Evolutionary conservation across 495 filamentous ascomycete species (phyloP), one percentile per base, ranked within the genome.

Genomic region (Cenococcum geophilum): DNA sequence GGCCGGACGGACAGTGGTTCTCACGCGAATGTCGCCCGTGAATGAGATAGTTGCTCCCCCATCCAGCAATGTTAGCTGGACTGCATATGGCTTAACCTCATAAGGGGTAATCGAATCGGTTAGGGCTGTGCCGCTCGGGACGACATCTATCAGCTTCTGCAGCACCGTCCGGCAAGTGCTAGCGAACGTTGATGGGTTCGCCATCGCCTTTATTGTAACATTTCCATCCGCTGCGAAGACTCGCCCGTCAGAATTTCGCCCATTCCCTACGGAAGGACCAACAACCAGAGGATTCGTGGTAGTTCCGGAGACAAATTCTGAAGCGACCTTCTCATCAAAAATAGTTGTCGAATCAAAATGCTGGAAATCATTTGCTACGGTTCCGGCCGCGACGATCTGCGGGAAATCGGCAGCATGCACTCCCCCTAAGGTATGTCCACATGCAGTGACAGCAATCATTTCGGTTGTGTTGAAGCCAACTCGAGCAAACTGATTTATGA

Each of bases 381-480:
- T 23, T 52, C 76, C 74, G 12, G 70, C 57, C 1, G 78, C 72
- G 1, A 84, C 78, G 45, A 84, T 78, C 18, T 78, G 70, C 1
- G 81, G 78, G 62, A 84, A 85, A 58, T 81, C 75, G 10, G 59
- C 67, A 5, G 74, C 75, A 70, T 87, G 84, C 6, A 86, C 83
- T 20, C 81, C 80, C 22, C 83, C 83, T 35, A 86, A 72, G 2
- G 80, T 79, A 67, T 86, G 83, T 1, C 83, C 83, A 59, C 83
- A 86, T 18, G 83, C 83, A 11, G 77, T 78, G 52, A 83, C 73
- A 61, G 80, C 77, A 50, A 86, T 84, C 79, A 84, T 84, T 61
- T 85, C 79, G 1, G 75, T 72, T 9, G 55, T 64, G 50, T 69
- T 77, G 69, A 83, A 85, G 12, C 83, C 83, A 75, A 83, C 82